Base-by-base conservation (phyloP, 1,139 yeast genomes). In the Ogataea hybrid region DNA sequence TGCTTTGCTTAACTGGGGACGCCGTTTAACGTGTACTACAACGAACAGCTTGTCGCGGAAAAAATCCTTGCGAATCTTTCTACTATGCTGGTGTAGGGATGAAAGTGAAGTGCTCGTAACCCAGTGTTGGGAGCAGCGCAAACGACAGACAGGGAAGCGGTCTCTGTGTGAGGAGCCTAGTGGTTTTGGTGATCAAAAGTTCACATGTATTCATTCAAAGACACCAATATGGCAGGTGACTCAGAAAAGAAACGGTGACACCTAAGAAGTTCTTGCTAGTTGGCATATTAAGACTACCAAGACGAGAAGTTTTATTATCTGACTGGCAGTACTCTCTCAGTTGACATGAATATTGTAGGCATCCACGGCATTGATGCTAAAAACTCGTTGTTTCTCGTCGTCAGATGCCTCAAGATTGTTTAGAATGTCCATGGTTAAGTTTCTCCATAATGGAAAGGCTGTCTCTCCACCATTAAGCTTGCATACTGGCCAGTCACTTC, bases 171-270 rank as follows among this genome's bases (percentile, higher is more conserved):
- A 14, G 15, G 15, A 14, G 15, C 15, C 15, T 14, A 14, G 15
- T 59, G 3, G 35, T 63, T n/a, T 36, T 47, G 12, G 16, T 47
- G 34, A 52, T 62, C 32, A 14, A 85, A 81, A 54, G 71, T 49
- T 70, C 32, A 25, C 28, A 25, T 15, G 28, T 6, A 64, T 76
- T 54, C 73, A 81, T 61, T 89, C 89, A 44, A 90, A 83, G 63
- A 77, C 88, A 30, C 87, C 90, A 46, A 73, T 90, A 64, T 83
- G 68, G 66, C 71, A 71, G 58, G 71, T 81, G 43, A 71, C 76
- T 44, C 67, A 61, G 39, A 74, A 70, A 47, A 64, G 67, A 46
- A 65, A 73, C 42, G 79, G 69, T 17, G 72, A 71, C 33, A 87
- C 43, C 0, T 59, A 71, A 2, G 79, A 77, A 37, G 57, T 62